Evolutionary conservation across 75 land plant genomes (phyloP).

Genomic region (Adiantum capillusveneris): DNA sequence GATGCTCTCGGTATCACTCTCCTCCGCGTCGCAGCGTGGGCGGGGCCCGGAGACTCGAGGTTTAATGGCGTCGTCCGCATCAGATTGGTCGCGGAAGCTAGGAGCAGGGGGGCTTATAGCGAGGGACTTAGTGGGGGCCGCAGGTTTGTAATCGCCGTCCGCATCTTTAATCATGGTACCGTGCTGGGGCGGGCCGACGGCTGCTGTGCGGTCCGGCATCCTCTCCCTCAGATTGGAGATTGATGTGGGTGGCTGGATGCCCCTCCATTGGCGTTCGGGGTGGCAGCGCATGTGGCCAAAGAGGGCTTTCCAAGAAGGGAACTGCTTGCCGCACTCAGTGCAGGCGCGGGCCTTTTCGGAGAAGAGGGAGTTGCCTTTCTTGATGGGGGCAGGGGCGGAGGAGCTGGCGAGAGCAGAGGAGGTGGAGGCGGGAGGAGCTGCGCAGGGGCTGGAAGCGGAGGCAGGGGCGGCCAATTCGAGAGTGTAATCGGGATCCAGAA

Average conservation of each 20-base stretch:
- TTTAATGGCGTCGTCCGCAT: too few relatives aligned
- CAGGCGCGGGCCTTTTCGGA: conserved; percentile 29
- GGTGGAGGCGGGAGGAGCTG: not conserved
- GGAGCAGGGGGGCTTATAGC: too few relatives aligned
- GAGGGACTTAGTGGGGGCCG: too few relatives aligned
- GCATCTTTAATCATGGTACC: too few relatives aligned
- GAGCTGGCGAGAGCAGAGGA: not conserved
- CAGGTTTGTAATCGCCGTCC: too few relatives aligned
- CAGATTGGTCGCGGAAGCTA: too few relatives aligned
- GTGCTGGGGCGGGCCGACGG: too few relatives aligned
- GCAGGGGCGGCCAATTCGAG: conserved; percentile 13
- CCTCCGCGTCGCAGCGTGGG: not conserved
- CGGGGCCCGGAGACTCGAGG: not conserved
- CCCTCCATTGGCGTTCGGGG: conserved; percentile 62
- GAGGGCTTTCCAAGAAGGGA: conserved; percentile 45
- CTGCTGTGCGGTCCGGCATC: too few relatives aligned
- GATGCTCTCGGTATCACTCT: conserved; percentile 47
- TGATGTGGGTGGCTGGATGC: conserved; percentile 38
- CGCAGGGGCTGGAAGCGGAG: not conserved
- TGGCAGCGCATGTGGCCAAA: conserved; percentile 79
- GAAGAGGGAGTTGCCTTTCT: conserved; percentile 21
- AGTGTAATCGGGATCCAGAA: conserved; percentile 40
- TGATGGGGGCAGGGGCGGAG: not conserved
- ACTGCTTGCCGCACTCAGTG: conserved; percentile 42
- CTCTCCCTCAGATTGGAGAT: not conserved